phyloP scores from a whole-genome alignment of 2,329 filamentous ascomycete species.

The Fusarium sambucinum region DNA sequence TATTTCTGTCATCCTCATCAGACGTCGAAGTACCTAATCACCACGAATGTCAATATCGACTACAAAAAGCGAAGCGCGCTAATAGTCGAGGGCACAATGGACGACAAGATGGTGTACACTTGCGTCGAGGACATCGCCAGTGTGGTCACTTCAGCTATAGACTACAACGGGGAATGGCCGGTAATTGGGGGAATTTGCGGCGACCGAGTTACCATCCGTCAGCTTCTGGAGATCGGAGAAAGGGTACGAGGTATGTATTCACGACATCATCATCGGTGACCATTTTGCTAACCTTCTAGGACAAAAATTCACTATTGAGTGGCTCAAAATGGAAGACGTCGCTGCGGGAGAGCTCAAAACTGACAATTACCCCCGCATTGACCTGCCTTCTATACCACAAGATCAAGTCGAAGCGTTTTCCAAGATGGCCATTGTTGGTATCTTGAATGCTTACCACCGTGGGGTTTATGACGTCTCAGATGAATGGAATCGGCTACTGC shows the following conservation, averaged over 20 bases:
- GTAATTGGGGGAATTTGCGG: neutral
- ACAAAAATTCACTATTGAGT: neutral
- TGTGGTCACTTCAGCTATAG: neutral
- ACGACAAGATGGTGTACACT: slow-evolving; percentile 6
- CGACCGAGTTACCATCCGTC: neutral
- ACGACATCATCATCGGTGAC: accelerated
- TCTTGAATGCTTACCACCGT: neutral
- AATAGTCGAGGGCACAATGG: neutral
- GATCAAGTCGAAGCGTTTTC: slow-evolving; percentile 16
- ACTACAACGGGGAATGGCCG: neutral
- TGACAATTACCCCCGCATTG: neutral
- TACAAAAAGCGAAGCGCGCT: neutral
- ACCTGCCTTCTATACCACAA: neutral
- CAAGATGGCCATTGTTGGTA: slow-evolving; percentile 1
- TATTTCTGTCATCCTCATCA: slow-evolving; percentile 12
- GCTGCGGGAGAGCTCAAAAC: neutral
- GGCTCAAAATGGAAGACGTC: slow-evolving; percentile 12
- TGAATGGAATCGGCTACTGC: neutral
- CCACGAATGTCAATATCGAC: neutral
- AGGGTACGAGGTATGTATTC: neutral
- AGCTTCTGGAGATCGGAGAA: neutral
- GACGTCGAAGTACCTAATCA: slow-evolving; percentile 8
- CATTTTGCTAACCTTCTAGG: neutral
- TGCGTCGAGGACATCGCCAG: neutral
- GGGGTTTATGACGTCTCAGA: slow-evolving; percentile 6